Conservation (phyloP, 208 protist species). For the Trypanosomatidae sp. region DNA sequence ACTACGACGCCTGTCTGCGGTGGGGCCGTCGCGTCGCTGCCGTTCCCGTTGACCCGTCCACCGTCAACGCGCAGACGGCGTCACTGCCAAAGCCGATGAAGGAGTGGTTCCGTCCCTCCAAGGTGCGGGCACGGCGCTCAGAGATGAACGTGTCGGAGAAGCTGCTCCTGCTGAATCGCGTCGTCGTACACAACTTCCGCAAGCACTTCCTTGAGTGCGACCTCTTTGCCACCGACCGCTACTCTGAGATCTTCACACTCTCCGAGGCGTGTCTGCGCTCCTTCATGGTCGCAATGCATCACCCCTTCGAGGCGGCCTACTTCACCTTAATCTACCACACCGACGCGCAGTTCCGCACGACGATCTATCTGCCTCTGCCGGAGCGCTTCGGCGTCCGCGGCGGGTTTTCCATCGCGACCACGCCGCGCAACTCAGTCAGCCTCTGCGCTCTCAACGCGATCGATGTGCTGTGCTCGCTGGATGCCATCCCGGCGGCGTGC, state of each 20-base stretch:
- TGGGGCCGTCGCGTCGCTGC: slow-evolving; percentile 45
- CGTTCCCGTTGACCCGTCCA: slow-evolving; percentile 19
- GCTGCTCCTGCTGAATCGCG: slow-evolving; percentile 39
- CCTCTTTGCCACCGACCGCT: slow-evolving; percentile 27
- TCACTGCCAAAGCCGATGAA: slow-evolving; percentile 49
- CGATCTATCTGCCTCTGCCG: slow-evolving; percentile 70
- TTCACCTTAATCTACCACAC: slow-evolving; percentile 38
- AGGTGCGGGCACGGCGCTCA: slow-evolving; percentile 28
- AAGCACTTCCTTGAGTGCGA: slow-evolving; percentile 59
- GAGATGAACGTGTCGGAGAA: slow-evolving; percentile 29
- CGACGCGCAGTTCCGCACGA: slow-evolving; percentile 47
- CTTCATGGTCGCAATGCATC: slow-evolving; percentile 50
- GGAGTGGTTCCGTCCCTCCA: slow-evolving; percentile 38
- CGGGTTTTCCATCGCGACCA: slow-evolving; percentile 51
- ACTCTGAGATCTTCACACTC: slow-evolving; percentile 41
- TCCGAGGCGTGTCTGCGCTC: slow-evolving; percentile 37
- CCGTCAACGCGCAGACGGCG: slow-evolving; percentile 5
- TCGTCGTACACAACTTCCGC: slow-evolving; percentile 27
- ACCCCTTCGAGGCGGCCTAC: slow-evolving; percentile 56
- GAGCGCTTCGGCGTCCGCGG: slow-evolving; percentile 61
- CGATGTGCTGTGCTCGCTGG: slow-evolving; percentile 62
- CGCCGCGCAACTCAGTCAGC: slow-evolving; percentile 18
- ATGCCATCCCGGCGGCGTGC: slow-evolving; percentile 37
- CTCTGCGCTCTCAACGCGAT: slow-evolving; percentile 59
- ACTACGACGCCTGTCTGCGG: slow-evolving; percentile 64